Conservation (phyloP, 2,329 filamentous ascomycete species). For the Venturia asperata region DNA sequence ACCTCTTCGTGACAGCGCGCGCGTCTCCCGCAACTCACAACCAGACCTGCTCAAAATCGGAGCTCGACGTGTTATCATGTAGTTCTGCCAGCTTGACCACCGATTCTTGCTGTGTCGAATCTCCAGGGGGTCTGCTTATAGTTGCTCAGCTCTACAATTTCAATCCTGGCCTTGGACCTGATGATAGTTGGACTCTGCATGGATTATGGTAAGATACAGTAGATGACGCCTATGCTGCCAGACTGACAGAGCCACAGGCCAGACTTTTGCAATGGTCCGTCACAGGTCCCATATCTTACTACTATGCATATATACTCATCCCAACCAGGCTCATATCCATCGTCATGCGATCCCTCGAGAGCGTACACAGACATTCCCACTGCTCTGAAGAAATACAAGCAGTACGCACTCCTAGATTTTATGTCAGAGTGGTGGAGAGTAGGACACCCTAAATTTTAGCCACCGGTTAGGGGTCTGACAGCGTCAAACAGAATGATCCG, state of each 20-base stretch:
- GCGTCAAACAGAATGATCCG: conserved; percentile 15
- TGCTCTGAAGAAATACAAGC: conserved; percentile 6
- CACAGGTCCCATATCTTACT: no score
- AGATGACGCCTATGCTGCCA: neutral
- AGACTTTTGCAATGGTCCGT: conserved; percentile 17
- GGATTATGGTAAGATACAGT: conserved; percentile 15
- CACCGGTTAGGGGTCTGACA: neutral
- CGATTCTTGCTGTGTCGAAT: conserved; percentile 18
- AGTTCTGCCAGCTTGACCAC: conserved; percentile 4
- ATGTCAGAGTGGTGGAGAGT: conserved; percentile 17
- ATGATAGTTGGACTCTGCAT: conserved; percentile 18
- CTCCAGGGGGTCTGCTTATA: conserved; percentile 17
- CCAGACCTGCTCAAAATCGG: conserved; percentile 4
- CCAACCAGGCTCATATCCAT: conserved; percentile 15
- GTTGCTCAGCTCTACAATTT: conserved; percentile 17
- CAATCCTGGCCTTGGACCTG: conserved; percentile 18
- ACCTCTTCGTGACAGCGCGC: neutral
- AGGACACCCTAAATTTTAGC: neutral
- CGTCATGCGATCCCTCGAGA: conserved; percentile 15
- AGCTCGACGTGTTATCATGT: conserved; percentile 12
- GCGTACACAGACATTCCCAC: conserved; percentile 16
- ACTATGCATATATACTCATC: neutral
- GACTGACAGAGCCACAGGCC: neutral
- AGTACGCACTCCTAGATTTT: conserved; percentile 1
- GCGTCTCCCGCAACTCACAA: neutral